Evolutionary conservation across 257 asterid genomes (phyloP).

Genomic region (Scutellaria barbata): DNA sequence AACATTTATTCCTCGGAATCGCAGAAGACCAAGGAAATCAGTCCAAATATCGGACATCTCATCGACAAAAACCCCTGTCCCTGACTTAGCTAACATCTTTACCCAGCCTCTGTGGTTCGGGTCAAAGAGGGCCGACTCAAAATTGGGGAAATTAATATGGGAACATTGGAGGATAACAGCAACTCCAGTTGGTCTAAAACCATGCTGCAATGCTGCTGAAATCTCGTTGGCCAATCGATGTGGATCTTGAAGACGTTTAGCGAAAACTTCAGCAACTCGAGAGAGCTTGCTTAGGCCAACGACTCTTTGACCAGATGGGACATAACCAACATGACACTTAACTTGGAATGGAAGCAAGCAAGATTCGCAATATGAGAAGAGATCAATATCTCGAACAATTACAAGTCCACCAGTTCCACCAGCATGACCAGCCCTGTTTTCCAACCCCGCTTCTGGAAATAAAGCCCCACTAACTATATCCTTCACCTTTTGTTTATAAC

Average conservation of each 20-base stretch:
- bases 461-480: conserved; percentile 81
- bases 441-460: conserved; percentile 89
- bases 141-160: conserved; percentile 70
- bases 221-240: conserved; percentile 76
- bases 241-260: conserved; percentile 90
- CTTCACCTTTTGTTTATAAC: conserved; percentile 73
- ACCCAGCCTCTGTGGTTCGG: conserved; percentile 64
- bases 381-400: conserved; percentile 85
- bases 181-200: conserved; percentile 80
- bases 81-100: conserved; percentile 55
- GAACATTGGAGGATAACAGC: conserved; percentile 82
- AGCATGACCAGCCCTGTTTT: conserved; percentile 72
- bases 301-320: conserved; percentile 80
- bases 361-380: conserved; percentile 87
- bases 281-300: conserved; percentile 94
- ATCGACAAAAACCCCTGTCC: conserved; percentile 75
- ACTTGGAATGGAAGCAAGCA: conserved; percentile 93
- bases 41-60: conserved; percentile 64
- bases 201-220: conserved; percentile 68
- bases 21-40: conserved; percentile 71
- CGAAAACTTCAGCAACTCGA: conserved; percentile 82
- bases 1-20: conserved; percentile 58
- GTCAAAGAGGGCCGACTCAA: conserved; percentile 50
- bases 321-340: conserved; percentile 87
- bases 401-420: conserved; percentile 96